Evolutionary conservation across 768 basidiomycete genomes (phyloP), one percentile per base, ranked within the genome.

Genomic region (Fibroporia radiculosa): DNA sequence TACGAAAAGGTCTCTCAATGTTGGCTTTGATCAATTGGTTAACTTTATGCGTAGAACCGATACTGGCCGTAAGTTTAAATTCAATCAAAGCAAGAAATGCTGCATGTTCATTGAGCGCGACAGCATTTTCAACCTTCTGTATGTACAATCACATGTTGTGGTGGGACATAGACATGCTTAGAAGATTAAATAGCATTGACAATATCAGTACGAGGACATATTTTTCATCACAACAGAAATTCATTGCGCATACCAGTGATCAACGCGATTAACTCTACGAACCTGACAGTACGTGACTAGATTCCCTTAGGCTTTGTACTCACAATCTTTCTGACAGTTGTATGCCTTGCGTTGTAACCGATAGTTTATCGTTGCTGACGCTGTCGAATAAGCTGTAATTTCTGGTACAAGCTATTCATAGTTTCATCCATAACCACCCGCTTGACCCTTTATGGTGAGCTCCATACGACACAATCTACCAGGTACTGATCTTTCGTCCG

Each of bases 51-150:
- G 39, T 19, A 40, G 39, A 40, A 40, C 25, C 22, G 39, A 24
- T 40, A 40, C 20, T 40, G 22, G 12, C 39, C 39, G 39, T 40
- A 40, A 24, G 39, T 19, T 19, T 36, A 7, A n/a, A n/a, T n/a
- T n/a, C n/a, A n/a, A n/a, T n/a, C n/a, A n/a, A n/a, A n/a, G n/a
- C n/a, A n/a, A n/a, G n/a, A n/a, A n/a, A n/a, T n/a, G n/a, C n/a
- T n/a, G n/a, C n/a, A n/a, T n/a, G n/a, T n/a, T n/a, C n/a, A n/a
- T n/a, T n/a, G n/a, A n/a, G n/a, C n/a, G n/a, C n/a, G n/a, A n/a
- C n/a, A n/a, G n/a, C n/a, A n/a, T n/a, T n/a, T n/a, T n/a, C n/a
- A n/a, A n/a, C n/a, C n/a, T n/a, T n/a, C n/a, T n/a, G n/a, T n/a
- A n/a, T n/a, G n/a, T n/a, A n/a, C n/a, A n/a, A n/a, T n/a, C n/a